phyloP scores from a whole-genome alignment of 2,329 filamentous ascomycete species.

The Penicillium sp. region DNA sequence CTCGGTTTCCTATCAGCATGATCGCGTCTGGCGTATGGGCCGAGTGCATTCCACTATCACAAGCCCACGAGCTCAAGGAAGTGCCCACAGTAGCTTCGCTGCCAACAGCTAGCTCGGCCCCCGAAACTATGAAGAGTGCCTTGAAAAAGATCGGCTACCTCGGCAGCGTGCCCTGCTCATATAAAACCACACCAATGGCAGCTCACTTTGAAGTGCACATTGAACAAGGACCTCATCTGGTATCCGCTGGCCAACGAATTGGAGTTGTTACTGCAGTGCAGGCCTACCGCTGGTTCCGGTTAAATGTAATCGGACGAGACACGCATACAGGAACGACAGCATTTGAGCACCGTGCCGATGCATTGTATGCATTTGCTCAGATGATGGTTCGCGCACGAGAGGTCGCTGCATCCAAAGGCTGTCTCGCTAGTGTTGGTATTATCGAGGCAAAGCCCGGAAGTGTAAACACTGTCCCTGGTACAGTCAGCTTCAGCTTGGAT shows the following conservation, averaged over 20 bases:
- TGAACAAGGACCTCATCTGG: constrained; percentile 77
- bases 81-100: constrained; percentile 51
- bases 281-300: constrained; percentile 71
- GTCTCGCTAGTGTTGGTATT: constrained; percentile 70
- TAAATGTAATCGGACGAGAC: constrained; percentile 66
- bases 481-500: constrained; percentile 68
- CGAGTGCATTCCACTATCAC: constrained; percentile 61
- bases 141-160: constrained; percentile 72
- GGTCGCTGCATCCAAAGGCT: constrained; percentile 59
- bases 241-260: constrained; percentile 62
- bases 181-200: constrained; percentile 63
- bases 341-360: constrained; percentile 65
- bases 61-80: constrained; percentile 63
- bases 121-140: constrained; percentile 65
- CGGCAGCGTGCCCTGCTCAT: constrained; percentile 55
- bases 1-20: constrained; percentile 73
- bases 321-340: constrained; percentile 75
- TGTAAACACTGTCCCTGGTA: constrained; percentile 72
- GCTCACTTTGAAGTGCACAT: constrained; percentile 82
- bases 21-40: constrained; percentile 73
- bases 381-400: constrained; percentile 68
- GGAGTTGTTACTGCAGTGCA: constrained; percentile 73
- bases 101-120: constrained; percentile 51
- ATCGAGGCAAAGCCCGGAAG: constrained; percentile 65
- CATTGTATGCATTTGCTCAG: constrained; percentile 65